Conservation (phyloP, 805 yeast species). For the Kodamaea laetipori region DNA sequence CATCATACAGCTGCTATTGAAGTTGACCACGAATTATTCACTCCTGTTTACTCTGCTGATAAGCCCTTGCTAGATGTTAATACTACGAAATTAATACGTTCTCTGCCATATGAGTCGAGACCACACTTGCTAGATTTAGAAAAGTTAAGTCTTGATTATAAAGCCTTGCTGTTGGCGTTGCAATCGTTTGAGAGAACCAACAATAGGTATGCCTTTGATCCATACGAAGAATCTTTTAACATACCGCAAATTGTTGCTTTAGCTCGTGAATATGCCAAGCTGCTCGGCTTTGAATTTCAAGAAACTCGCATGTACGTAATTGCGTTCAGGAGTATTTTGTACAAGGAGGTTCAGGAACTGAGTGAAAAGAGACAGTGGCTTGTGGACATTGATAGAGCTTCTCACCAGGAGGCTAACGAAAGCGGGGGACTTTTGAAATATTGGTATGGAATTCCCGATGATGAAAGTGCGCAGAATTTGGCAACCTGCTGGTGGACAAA, state of each 20-base stretch:
- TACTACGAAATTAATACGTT: conserved; percentile 14
- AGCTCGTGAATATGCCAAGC: conserved; percentile 17
- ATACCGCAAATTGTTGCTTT: conserved; percentile 23
- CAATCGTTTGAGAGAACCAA: conserved; percentile 23
- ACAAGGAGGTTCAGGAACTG: conserved; percentile 25
- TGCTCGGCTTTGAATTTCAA: conserved; percentile 13
- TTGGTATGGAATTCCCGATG: conserved; percentile 42
- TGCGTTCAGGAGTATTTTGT: conserved; percentile 35
- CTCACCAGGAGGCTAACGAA: conserved; percentile 37
- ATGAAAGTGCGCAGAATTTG: conserved; percentile 30
- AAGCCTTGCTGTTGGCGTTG: conserved; percentile 31
- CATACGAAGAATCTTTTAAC: conserved; percentile 30
- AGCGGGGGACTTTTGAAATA: conserved; percentile 41
- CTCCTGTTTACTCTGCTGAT: background rate
- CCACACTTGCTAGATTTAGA: conserved; percentile 30
- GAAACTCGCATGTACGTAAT: conserved; percentile 29
- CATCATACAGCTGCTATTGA: conserved; percentile 4
- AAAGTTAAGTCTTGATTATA: conserved; percentile 21
- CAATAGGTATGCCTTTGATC: conserved; percentile 24
- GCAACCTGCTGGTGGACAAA: conserved; percentile 44
- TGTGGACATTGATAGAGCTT: conserved; percentile 29
- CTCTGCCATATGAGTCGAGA: conserved; percentile 34
- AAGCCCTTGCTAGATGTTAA: conserved; percentile 6
- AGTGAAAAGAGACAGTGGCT: conserved; percentile 26
- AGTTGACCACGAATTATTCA: conserved; percentile 2